Evolutionary conservation across 2,329 filamentous ascomycete species (phyloP).

Genomic region (Diaporthe vaccinii): DNA sequence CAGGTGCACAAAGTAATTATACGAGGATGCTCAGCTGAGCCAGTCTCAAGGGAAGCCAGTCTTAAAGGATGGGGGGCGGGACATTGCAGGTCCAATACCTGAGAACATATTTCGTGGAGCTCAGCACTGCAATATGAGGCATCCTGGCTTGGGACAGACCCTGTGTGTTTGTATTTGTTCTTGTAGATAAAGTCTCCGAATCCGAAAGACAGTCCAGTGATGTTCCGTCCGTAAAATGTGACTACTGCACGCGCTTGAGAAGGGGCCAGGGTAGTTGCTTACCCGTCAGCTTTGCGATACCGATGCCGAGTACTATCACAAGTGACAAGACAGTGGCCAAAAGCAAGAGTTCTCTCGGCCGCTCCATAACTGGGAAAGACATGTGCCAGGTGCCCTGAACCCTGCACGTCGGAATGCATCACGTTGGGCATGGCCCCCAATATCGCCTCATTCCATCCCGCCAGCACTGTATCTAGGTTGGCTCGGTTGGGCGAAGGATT

Average conservation of each 20-base stretch:
- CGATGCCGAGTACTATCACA: neutral
- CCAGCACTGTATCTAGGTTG: neutral
- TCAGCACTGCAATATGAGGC: neutral
- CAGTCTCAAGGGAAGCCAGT: too few relatives aligned
- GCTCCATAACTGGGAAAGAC: neutral
- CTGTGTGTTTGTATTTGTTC: neutral
- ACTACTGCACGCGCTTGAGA: neutral
- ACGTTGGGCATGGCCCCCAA: slow-evolving; percentile 9
- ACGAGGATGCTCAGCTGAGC: too few relatives aligned
- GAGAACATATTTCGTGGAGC: too few relatives aligned
- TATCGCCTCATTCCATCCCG: neutral
- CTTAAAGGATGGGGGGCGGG: too few relatives aligned
- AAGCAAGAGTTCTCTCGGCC: neutral
- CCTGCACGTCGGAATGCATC: neutral
- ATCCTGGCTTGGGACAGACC: neutral
- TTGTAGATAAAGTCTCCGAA: neutral
- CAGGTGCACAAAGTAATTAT: too few relatives aligned
- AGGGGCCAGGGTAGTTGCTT: neutral
- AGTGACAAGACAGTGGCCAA: neutral
- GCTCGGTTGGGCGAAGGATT: neutral
- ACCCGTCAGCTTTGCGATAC: slow-evolving; percentile 7
- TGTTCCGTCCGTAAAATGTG: too few relatives aligned
- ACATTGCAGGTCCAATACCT: too few relatives aligned
- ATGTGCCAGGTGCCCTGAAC: neutral
- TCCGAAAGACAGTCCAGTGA: neutral